Base-by-base conservation (phyloP, 2,329 filamentous ascomycete genomes). In the Helminthosporium solani region DNA sequence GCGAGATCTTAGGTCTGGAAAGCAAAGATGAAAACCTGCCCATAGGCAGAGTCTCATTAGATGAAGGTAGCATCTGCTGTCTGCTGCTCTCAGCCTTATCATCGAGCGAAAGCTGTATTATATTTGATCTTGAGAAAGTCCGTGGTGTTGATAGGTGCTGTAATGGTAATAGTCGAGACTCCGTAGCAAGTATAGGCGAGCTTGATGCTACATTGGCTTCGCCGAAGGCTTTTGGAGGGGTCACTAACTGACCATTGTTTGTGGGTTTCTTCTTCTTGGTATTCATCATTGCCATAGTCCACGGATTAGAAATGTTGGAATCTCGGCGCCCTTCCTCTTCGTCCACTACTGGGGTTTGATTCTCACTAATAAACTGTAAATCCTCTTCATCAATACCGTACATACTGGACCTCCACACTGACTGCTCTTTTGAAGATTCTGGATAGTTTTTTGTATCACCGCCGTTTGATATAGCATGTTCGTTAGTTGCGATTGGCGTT, bases 261-360 rank as follows among this genome's bases (percentile, higher is more conserved):
- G 14, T 9, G 6, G 27, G 16, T 23, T 44, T 49, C 21, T 42
- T 61, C 0, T 47, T 46, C 40, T 61, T 67, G 14, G 69, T 44
- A 36, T 77, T 76, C 66, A 79, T 70, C 47, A 73, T 76, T 19
- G 76, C 75, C 34, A 76, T 68, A 0, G 72, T 73, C 75, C 75
- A 79, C 1, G 77, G 77, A 49, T 79, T 78, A 1, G 70, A 74
- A 3, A 73, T 43, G 3, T 51, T 60, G 20, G 63, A 54, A 43
- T 70, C 64, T 37, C 54, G 66, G 2, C 50, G 57, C 18, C 56
- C 64, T 31, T 67, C 61, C 25, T 70, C 61, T 33, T 65, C 62
- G 12, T 60, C 54, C 3, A 59, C 36, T 7, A 51, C 46, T 7
- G 53, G 46, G n/a, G 37, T 35, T 4, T 40, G 40, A 16, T 54